phyloP scores from a whole-genome alignment of 441 rosid species.

The Populus hybrid region DNA sequence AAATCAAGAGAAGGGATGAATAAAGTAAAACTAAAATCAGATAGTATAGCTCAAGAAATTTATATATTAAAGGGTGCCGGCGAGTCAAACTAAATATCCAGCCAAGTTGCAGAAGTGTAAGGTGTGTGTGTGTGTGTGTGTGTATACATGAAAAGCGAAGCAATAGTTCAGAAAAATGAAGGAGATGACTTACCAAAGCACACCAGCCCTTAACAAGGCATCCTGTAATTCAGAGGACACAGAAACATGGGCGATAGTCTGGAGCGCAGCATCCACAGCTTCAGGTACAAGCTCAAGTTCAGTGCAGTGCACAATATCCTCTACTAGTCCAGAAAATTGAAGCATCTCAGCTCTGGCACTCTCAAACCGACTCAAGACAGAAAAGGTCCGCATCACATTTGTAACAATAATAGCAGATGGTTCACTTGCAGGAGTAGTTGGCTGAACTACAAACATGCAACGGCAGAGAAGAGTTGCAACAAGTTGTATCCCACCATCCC shows the following conservation, averaged over 20 bases:
- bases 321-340: constrained; percentile 71
- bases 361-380: constrained; percentile 92
- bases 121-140: not conserved
- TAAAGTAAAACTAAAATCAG: not conserved
- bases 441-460: constrained; percentile 97
- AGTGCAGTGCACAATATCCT: constrained; percentile 95
- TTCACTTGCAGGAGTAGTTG: constrained; percentile 90
- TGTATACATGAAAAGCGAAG: not conserved
- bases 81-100: not conserved
- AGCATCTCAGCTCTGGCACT: constrained; percentile 82
- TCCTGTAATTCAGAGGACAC: constrained; percentile 84
- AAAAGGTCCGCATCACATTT: constrained; percentile 86
- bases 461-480: constrained; percentile 89
- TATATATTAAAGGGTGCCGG: not conserved
- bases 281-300: constrained; percentile 96
- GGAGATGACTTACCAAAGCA: constrained; percentile 65
- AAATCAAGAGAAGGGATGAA: not conserved
- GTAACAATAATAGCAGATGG: constrained; percentile 93
- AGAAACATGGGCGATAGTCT: constrained; percentile 79
- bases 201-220: constrained; percentile 87
- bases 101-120: not conserved
- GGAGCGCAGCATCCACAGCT: constrained; percentile 94
- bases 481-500: constrained; percentile 96
- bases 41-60: not conserved
- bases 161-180: not conserved